Conservation (phyloP, 306 rosid genomes). For the Cucurbita moschata region DNA sequence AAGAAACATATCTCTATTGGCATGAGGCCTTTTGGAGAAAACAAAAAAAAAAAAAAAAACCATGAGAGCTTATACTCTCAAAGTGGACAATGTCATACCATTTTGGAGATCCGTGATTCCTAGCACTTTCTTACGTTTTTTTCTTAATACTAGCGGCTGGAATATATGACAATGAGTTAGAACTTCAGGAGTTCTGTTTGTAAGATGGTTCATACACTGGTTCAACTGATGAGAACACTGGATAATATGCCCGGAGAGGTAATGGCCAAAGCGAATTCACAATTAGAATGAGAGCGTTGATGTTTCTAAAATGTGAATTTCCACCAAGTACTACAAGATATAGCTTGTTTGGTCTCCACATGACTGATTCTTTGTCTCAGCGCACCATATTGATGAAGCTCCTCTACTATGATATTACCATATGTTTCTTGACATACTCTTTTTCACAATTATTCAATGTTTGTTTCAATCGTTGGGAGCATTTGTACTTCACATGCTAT, state of each 20-base stretch:
- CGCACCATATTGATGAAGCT: conserved; percentile 92
- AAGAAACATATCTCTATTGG: too few relatives aligned
- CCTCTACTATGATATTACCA: conserved; percentile 74
- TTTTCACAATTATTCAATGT: not conserved
- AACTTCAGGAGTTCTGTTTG: conserved; percentile 86
- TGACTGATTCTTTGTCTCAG: conserved; percentile 32
- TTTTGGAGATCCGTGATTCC: too few relatives aligned
- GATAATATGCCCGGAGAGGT: conserved; percentile 98
- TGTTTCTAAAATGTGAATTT: not conserved
- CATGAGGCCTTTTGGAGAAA: too few relatives aligned
- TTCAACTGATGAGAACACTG: conserved; percentile 94
- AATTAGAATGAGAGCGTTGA: not conserved
- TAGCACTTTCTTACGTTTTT: not conserved
- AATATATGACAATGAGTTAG: not conserved
- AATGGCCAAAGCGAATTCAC: conserved; percentile 10
- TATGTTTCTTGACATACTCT: conserved; percentile 21
- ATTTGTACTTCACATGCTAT: not conserved
- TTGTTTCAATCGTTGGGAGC: not conserved
- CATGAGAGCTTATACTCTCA: too few relatives aligned
- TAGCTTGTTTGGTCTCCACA: not conserved
- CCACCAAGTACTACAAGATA: not conserved
- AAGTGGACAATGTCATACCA: too few relatives aligned
- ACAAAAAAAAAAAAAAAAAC: too few relatives aligned
- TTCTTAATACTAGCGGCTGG: not conserved
- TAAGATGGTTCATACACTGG: conserved; percentile 89